Percentiles rank a stretch among this genome's conserved stretches.
Conservation (phyloP, 2,329 filamentous ascomycete genomes). For the Colletotrichum sansevieriae region DNA sequence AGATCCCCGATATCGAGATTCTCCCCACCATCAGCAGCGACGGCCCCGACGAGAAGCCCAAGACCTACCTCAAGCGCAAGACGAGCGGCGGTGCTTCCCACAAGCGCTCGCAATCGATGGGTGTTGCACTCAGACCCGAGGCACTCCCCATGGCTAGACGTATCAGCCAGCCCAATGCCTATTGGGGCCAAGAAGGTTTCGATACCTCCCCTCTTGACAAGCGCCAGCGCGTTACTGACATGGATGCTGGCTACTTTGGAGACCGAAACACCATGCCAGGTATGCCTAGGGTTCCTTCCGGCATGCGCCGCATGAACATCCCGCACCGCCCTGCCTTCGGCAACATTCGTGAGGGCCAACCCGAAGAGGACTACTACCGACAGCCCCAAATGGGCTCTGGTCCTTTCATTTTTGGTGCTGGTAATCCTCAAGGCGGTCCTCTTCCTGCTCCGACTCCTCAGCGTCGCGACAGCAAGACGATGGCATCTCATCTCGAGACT, state of each 20-base stretch:
- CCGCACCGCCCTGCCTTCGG: conserved; percentile 46
- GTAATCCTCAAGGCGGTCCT: conserved; percentile 41
- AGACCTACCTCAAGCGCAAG: conserved; percentile 47
- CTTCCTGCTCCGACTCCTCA: conserved; percentile 45
- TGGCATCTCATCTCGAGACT: conserved; percentile 43
- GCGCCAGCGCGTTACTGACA: conserved; percentile 46
- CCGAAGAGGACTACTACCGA: conserved; percentile 47
- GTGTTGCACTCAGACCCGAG: conserved; percentile 44
- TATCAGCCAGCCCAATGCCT: conserved; percentile 46
- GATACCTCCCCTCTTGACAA: conserved; percentile 46
- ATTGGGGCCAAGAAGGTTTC: conserved; percentile 40
- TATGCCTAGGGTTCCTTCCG: conserved; percentile 34
- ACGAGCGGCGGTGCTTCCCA: conserved; percentile 44
- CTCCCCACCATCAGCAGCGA: conserved; percentile 65
- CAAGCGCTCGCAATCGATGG: conserved; percentile 53
- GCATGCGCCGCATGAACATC: conserved; percentile 44
- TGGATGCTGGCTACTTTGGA: conserved; percentile 41
- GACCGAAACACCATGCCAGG: conserved; percentile 44
- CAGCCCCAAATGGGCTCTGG: conserved; percentile 39
- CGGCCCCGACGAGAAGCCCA: conserved; percentile 47
- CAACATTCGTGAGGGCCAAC: conserved; percentile 51
- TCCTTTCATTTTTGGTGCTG: conserved; percentile 40
- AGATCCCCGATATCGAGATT: conserved; percentile 71
- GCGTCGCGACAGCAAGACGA: conserved; percentile 43
- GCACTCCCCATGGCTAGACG: conserved; percentile 46